These are phyloP conservation scores for Paralagenidium karlingii DNA, from an alignment of 352 stramenopile species.

Conservation along the genomic window DNA sequence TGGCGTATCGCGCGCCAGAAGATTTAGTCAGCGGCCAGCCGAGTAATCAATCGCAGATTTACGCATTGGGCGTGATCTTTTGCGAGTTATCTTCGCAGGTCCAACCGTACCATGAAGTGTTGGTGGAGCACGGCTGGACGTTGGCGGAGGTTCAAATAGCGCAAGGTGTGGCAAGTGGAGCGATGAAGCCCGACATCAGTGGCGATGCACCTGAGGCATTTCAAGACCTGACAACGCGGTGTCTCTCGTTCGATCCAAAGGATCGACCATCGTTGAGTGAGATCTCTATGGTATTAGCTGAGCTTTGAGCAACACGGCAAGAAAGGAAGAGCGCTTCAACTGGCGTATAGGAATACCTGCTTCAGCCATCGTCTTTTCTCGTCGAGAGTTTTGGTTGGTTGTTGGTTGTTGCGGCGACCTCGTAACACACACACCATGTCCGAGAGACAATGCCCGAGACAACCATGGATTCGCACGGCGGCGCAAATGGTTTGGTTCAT, in stretches of 20 bases:
- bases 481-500: too few relatives aligned
- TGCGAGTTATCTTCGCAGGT: constrained; percentile 46
- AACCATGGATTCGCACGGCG: too few relatives aligned
- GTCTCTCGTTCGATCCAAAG: constrained; percentile 28
- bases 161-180: constrained; percentile 27
- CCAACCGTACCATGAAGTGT: constrained; percentile 28
- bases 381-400: too few relatives aligned
- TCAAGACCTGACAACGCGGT: constrained; percentile 22
- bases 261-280: too few relatives aligned
- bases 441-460: too few relatives aligned
- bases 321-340: too few relatives aligned
- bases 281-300: too few relatives aligned
- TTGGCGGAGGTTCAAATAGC: constrained; percentile 54
- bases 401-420: too few relatives aligned
- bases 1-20: constrained; percentile 37
- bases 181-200: constrained; percentile 21
- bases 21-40: constrained; percentile 37
- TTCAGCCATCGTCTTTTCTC: too few relatives aligned
- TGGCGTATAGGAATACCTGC: too few relatives aligned
- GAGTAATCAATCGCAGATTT: constrained; percentile 34
- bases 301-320: too few relatives aligned
- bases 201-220: constrained; percentile 29
- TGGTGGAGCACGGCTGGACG: constrained; percentile 27
- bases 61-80: constrained; percentile 57
- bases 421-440: too few relatives aligned